These are phyloP conservation scores for Medicago lupulina DNA, from an alignment of 306 rosid species.

Conservation along the genomic window DNA sequence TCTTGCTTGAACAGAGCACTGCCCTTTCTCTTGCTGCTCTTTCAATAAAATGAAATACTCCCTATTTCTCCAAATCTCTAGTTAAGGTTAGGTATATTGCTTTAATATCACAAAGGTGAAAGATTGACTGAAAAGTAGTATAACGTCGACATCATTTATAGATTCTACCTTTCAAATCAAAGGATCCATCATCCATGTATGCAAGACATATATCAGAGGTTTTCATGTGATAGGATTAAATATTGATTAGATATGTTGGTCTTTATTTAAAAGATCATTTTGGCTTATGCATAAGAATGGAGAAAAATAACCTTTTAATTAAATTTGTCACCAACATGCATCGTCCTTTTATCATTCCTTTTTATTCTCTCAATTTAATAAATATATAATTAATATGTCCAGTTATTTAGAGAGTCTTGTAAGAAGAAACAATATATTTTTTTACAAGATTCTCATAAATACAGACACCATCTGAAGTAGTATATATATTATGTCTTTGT, in stretches of 20 bases:
- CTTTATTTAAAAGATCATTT: too few species aligned
- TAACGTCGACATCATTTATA: constrained; percentile 28
- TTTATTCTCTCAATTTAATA: too few species aligned
- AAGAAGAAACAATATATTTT: too few species aligned
- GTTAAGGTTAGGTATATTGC: constrained; percentile 1
- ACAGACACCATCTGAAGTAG: too few species aligned
- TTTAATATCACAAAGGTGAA: constrained; percentile 32
- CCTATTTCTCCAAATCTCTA: constrained; percentile 18
- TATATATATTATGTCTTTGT: too few species aligned
- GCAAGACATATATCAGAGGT: neutral
- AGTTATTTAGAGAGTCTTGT: too few species aligned
- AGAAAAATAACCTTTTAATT: too few species aligned
- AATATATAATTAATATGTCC: too few species aligned
- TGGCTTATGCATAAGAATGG: too few species aligned
- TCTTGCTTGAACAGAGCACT: neutral
- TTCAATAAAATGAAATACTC: neutral
- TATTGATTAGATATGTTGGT: neutral
- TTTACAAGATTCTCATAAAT: too few species aligned
- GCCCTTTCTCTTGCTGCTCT: neutral
- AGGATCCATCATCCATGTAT: neutral
- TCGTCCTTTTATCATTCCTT: too few species aligned
- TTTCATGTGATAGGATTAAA: neutral
- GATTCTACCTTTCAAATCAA: constrained; percentile 1
- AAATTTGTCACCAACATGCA: too few species aligned
- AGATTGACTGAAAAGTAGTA: constrained; percentile 31